phyloP scores from a whole-genome alignment of 2,329 filamentous ascomycete species.

The Septoria petroselini region DNA sequence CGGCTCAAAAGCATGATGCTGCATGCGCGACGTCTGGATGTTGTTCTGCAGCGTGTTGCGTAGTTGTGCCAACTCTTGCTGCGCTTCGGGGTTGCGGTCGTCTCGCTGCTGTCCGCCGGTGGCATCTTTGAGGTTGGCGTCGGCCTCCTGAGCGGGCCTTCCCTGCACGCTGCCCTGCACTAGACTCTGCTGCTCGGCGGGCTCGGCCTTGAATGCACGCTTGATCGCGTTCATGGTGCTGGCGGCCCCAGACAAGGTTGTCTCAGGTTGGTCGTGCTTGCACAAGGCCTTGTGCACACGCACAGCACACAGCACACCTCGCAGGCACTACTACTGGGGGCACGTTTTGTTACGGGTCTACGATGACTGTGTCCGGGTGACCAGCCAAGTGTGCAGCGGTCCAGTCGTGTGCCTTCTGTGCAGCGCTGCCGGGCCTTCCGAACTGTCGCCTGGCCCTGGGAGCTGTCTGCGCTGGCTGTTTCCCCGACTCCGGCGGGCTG shows the following conservation, averaged over 20 bases:
- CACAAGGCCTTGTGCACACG: not conserved
- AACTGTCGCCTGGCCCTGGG: not conserved
- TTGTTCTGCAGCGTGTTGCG: slow-evolving; percentile 70
- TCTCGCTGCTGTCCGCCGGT: slow-evolving; percentile 17
- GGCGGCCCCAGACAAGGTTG: slow-evolving; percentile 5
- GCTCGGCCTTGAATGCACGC: slow-evolving; percentile 20
- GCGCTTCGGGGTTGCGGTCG: slow-evolving; percentile 40
- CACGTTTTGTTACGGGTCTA: not conserved
- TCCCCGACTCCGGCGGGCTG: slow-evolving; percentile 3
- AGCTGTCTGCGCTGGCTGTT: slow-evolving; percentile 5
- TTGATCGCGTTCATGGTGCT: slow-evolving; percentile 21
- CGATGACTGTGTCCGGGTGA: not conserved
- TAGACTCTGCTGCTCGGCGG: slow-evolving; percentile 11
- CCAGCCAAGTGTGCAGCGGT: not conserved
- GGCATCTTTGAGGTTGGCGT: slow-evolving; percentile 13
- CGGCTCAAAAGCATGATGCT: slow-evolving; percentile 84
- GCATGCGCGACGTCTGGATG: slow-evolving; percentile 78
- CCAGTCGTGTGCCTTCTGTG: not conserved
- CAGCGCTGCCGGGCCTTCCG: not conserved
- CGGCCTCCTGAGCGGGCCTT: slow-evolving; percentile 7
- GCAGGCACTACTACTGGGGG: not conserved
- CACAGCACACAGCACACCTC: not conserved
- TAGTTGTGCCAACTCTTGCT: slow-evolving; percentile 61
- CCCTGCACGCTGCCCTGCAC: slow-evolving; percentile 15
- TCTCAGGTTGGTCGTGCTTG: slow-evolving; percentile 4